Evolutionary conservation across 768 basidiomycete genomes (phyloP).

Genomic region (Solioccasus polychromus): DNA sequence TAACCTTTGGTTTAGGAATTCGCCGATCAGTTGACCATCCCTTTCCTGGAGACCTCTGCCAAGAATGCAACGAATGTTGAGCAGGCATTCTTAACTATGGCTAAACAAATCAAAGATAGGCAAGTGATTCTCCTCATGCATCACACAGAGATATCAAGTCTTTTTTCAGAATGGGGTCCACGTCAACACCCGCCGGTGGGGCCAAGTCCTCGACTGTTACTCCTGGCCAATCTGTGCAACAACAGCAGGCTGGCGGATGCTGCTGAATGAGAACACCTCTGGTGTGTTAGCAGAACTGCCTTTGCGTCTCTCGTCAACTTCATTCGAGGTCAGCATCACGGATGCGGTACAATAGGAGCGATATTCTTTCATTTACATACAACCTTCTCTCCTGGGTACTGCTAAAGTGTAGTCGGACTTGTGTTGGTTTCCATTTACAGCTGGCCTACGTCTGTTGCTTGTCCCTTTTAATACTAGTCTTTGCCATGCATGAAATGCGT

Average conservation of each 20-base stretch:
- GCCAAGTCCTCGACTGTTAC: conserved; percentile 83
- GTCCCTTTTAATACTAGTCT: conserved; percentile 22
- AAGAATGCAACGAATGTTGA: conserved; percentile 99
- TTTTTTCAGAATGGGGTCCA: conserved; percentile 73
- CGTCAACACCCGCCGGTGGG: conserved; percentile 67
- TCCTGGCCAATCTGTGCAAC: conserved; percentile 80
- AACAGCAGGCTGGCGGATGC: conserved; percentile 70
- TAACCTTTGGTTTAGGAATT: conserved; percentile 63
- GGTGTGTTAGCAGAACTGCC: conserved; percentile 16
- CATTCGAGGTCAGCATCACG: conserved; percentile 24
- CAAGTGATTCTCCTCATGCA: conserved; percentile 29
- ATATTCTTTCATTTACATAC: conserved; percentile 33
- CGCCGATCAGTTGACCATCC: conserved; percentile 89
- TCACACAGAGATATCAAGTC: background rate
- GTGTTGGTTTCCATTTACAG: conserved; percentile 27
- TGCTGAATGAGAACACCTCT: conserved; percentile 51
- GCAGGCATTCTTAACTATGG: conserved; percentile 98
- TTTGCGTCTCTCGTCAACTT: conserved; percentile 17
- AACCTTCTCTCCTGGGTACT: conserved; percentile 29
- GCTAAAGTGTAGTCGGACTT: conserved; percentile 24
- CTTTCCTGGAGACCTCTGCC: conserved; percentile 98
- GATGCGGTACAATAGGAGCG: conserved; percentile 30
- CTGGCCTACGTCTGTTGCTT: conserved; percentile 22
- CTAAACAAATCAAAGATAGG: conserved; percentile 95
- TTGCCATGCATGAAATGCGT: background rate